These are phyloP conservation scores for Pseudogymnoascus sp. DNA, from an alignment of 2,329 filamentous ascomycete genomes.

Conservation along the genomic window DNA sequence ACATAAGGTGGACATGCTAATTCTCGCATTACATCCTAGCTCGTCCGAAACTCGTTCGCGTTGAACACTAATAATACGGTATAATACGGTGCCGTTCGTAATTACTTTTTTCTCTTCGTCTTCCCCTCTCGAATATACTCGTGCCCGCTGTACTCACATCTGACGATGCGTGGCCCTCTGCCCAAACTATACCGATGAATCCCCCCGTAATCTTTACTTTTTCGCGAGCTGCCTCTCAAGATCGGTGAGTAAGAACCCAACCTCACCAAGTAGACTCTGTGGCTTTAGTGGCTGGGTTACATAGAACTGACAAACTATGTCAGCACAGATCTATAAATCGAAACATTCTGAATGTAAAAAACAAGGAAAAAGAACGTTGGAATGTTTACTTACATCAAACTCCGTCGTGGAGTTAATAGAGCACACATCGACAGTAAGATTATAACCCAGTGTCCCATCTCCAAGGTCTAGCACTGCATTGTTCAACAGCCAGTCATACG, in stretches of 20 bases:
- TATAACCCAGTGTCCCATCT: slow-evolving; percentile 8
- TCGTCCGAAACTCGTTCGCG: too few species aligned
- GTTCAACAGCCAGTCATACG: slow-evolving; percentile 18
- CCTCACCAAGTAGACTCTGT: slow-evolving; percentile 10
- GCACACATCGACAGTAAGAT: slow-evolving; percentile 10
- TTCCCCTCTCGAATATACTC: too few species aligned
- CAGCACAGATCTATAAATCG: neutral
- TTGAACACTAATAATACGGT: too few species aligned
- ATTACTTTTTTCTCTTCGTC: too few species aligned
- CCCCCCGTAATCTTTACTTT: neutral
- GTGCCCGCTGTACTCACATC: too few species aligned
- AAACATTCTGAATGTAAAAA: neutral
- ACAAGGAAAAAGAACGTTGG: neutral
- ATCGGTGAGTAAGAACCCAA: slow-evolving; percentile 10
- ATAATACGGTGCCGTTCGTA: too few species aligned
- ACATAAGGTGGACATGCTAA: neutral
- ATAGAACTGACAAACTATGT: neutral
- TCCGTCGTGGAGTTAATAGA: slow-evolving; percentile 6
- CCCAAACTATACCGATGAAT: too few species aligned
- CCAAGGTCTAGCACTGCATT: slow-evolving; percentile 8
- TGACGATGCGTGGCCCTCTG: too few species aligned
- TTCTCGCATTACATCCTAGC: neutral
- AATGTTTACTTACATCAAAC: neutral
- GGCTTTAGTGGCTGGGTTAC: slow-evolving; percentile 6
- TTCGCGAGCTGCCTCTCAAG: slow-evolving; percentile 2